These are phyloP conservation scores for Plantago lanceolata DNA, from an alignment of 305 asterid genomes.

Conservation along the genomic window DNA sequence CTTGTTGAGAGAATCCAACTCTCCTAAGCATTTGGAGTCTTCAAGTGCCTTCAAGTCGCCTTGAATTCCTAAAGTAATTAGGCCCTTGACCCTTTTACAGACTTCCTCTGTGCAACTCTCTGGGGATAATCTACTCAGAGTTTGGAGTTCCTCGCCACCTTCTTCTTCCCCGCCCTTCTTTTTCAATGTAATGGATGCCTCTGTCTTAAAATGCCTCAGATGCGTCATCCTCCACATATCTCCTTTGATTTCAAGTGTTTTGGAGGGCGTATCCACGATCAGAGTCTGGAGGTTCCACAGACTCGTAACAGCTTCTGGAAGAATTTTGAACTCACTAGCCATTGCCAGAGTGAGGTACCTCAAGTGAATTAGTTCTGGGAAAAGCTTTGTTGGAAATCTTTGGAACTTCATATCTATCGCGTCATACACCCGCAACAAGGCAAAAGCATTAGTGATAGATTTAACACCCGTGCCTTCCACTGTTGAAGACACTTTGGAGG, in stretches of 20 bases:
- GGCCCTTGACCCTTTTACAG: neutral
- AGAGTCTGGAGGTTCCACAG: neutral
- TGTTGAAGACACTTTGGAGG: neutral
- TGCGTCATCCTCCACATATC: neutral
- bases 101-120: neutral
- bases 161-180: neutral
- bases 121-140: neutral
- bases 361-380: neutral
- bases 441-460: neutral
- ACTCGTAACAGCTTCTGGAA: neutral
- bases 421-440: neutral
- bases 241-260: neutral
- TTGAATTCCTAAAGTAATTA: constrained; percentile 3
- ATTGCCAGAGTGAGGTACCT: neutral
- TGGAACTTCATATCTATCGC: neutral
- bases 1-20: neutral
- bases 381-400: neutral
- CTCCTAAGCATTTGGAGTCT: neutral
- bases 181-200: neutral
- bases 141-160: constrained; percentile 1
- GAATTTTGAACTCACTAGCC: neutral
- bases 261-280: neutral
- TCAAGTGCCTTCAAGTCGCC: neutral
- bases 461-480: neutral
- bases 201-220: neutral